Percentiles rank a stretch among this genome's conserved stretches.
phyloP scores from a whole-genome alignment of 2,329 filamentous ascomycete species.

The Aspergillus fumigatus region DNA sequence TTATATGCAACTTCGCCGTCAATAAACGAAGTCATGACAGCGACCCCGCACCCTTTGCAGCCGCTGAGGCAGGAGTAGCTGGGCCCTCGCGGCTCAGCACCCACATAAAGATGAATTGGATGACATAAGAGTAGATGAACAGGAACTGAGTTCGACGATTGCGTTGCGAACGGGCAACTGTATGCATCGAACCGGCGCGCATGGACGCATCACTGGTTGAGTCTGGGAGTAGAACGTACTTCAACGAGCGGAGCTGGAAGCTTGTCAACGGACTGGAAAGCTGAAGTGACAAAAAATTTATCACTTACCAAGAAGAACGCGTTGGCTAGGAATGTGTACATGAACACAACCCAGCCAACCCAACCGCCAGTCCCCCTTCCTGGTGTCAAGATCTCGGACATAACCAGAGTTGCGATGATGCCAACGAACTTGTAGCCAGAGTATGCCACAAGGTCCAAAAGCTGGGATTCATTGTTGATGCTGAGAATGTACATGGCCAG shows the following conservation, averaged over 20 bases:
- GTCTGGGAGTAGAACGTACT: conserved; percentile 92
- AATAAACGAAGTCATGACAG: conserved; percentile 9
- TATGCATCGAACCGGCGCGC: conserved; percentile 57
- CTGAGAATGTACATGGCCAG: conserved; percentile 88
- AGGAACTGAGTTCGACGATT: conserved; percentile 87
- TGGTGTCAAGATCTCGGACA: conserved; percentile 72
- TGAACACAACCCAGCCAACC: conserved; percentile 83
- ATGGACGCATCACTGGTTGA: conserved; percentile 62
- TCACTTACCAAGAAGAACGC: conserved; percentile 82
- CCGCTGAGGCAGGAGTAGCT: conserved; percentile 20
- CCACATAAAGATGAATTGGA: conserved; percentile 96
- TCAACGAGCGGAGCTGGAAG: conserved; percentile 77
- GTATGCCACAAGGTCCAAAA: conserved; percentile 92
- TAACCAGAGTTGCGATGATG: conserved; percentile 80
- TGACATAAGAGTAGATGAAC: conserved; percentile 88
- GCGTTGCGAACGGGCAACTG: conserved; percentile 77
- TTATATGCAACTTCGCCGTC: conserved; percentile 10
- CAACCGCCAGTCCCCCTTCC: conserved; percentile 80
- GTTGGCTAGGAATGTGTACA: conserved; percentile 90
- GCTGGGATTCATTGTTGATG: conserved; percentile 90
- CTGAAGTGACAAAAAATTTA: neutral
- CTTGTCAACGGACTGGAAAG: neutral
- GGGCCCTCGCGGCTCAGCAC: conserved; percentile 56
- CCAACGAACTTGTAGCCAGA: conserved; percentile 98
- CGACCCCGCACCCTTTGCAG: conserved; percentile 5